phyloP scores from a whole-genome alignment of 352 stramenopile genomes.

The Pythium dissotocum region DNA sequence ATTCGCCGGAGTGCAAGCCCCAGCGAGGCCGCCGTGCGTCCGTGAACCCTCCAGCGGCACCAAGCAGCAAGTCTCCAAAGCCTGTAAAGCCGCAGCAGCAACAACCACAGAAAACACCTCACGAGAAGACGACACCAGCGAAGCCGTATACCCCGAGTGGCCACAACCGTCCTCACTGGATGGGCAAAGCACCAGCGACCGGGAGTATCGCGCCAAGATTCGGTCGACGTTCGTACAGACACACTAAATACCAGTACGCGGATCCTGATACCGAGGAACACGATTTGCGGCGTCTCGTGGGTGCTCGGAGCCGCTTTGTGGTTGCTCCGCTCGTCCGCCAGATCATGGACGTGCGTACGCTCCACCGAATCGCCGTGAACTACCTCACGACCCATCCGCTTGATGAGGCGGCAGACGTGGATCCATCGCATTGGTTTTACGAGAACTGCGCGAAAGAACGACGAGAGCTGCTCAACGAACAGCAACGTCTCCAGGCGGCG shows the following conservation, averaged over 20 bases:
- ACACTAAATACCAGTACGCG: background rate
- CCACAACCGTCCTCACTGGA: background rate
- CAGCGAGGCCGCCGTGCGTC: background rate
- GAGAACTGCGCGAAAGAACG: conserved; percentile 6
- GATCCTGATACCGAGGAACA: background rate
- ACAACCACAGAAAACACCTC: background rate
- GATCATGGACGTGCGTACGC: background rate
- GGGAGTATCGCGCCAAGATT: background rate
- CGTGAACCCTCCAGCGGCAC: background rate
- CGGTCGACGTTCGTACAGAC: background rate
- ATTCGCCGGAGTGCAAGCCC: background rate
- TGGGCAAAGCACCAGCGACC: background rate
- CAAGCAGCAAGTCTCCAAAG: background rate
- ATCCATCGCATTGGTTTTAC: conserved; percentile 12
- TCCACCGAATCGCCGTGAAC: background rate
- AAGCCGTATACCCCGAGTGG: background rate
- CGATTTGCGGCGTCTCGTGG: background rate
- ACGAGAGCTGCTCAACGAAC: background rate
- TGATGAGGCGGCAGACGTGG: background rate
- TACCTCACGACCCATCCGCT: conserved; percentile 17
- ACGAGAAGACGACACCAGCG: background rate
- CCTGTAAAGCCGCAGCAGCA: background rate
- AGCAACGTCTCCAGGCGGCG: conserved; percentile 3
- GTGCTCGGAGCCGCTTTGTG: conserved; percentile 7
- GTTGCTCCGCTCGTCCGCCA: conserved; percentile 12